Evolutionary conservation across 1,284 basidiomycete genomes (phyloP), one percentile per base, ranked within the genome.

Genomic region (Leccinum variabile): DNA sequence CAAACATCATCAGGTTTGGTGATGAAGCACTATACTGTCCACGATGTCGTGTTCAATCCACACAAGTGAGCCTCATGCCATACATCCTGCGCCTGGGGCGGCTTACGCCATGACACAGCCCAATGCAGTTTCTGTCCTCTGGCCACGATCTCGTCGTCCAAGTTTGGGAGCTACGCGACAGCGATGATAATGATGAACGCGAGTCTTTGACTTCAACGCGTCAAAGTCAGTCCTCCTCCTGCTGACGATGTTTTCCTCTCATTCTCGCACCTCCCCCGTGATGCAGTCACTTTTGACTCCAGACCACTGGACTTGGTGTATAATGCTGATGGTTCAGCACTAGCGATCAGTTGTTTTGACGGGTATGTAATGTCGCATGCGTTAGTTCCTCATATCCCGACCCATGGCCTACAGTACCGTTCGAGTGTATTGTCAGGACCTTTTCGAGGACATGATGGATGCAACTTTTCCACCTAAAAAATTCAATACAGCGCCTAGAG

Each of bases 41-140:
- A 64, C 22, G 77, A 78, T 59, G 61, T 78, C 41, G 70, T 63
- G 3, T 76, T 78, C 50, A 73, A 78, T 59, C 77, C 75, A 13
- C 50, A 52, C 60, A 69, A 75, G 77, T 78, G 55, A 58, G 75
- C 53, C 49, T 10, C 37, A 9, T 46, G 14, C 4, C 13, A 33
- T 22, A 25, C 32, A 18, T 49, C 2, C 32, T 44, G 18, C 37
- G 8, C 46, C 2, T 35, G 16, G 2, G 2, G 16, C 37, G 16
- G 10, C 41, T 66, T 37, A 67, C 33, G 39, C 46, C n/a, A 32
- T 52, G 25, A 13, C 25, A n/a, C 33, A 76, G 75, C 50, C 44
- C 72, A 49, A 61, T 39, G 22, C 76, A 74, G 25, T 76, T 73
- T 63, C 32, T 72, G 28, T 76, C 75, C 5, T 70, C 73, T 2